Conservation (phyloP, 495 filamentous ascomycete species). For the Talaromyces wortmannii region DNA sequence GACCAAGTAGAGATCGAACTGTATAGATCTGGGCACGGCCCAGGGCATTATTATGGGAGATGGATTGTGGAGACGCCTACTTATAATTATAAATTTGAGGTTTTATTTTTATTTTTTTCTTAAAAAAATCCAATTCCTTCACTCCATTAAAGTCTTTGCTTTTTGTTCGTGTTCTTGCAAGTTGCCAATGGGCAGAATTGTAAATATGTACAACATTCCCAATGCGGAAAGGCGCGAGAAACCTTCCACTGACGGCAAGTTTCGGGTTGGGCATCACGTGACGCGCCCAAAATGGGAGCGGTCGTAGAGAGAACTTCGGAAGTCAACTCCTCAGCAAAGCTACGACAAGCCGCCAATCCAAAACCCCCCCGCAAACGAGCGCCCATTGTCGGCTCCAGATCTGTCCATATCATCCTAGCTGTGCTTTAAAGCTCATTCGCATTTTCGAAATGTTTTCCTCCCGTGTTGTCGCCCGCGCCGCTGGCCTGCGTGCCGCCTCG, state of each 20-base stretch:
- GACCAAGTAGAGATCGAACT: too few species aligned
- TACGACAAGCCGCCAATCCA: not conserved
- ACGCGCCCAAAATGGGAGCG: not conserved
- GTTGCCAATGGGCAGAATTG: not conserved
- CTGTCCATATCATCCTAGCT: not conserved
- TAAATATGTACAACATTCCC: too few species aligned
- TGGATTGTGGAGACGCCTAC: too few species aligned
- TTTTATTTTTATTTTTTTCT: too few species aligned
- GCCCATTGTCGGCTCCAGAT: not conserved
- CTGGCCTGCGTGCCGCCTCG: constrained; percentile 39
- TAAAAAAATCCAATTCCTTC: too few species aligned
- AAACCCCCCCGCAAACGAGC: not conserved
- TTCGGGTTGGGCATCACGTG: not conserved
- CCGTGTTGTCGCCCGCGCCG: constrained; percentile 37
- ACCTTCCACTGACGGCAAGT: not conserved
- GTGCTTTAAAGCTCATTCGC: not conserved
- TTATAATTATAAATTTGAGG: too few species aligned
- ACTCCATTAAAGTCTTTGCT: too few species aligned
- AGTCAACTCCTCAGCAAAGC: not conserved
- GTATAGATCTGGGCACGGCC: too few species aligned
- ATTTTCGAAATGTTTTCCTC: constrained; percentile 36
- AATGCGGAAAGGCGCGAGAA: not conserved
- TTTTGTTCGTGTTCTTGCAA: not conserved
- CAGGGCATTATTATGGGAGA: too few species aligned
- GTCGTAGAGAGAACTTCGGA: not conserved